Conservation (phyloP, 805 yeast species). For the Hemisphaericaspora nanyangensis region DNA sequence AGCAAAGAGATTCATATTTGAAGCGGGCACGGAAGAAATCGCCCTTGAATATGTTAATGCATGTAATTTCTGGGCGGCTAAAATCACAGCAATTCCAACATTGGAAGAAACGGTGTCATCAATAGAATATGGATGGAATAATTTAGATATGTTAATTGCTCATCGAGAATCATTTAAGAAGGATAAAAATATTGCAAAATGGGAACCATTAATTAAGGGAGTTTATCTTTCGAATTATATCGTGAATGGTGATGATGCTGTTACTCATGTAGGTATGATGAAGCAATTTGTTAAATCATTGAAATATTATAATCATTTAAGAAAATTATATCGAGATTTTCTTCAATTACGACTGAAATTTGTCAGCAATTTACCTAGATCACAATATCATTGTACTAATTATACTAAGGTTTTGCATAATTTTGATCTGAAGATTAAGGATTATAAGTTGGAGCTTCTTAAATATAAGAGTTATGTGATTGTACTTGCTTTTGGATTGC, state of each 20-base stretch:
- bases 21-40: slow-evolving; percentile 61
- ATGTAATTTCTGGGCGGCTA: slow-evolving; percentile 88
- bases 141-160: slow-evolving; percentile 28
- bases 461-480: slow-evolving; percentile 44
- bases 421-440: slow-evolving; percentile 37
- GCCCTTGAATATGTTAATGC: slow-evolving; percentile 71
- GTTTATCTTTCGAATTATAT: slow-evolving; percentile 36
- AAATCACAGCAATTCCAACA: slow-evolving; percentile 76
- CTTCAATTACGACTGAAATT: slow-evolving; percentile 26
- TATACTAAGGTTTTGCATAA: slow-evolving; percentile 34
- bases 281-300: slow-evolving; percentile 40
- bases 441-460: slow-evolving; percentile 41
- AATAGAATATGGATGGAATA: slow-evolving; percentile 80
- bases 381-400: slow-evolving; percentile 25
- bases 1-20: slow-evolving; percentile 50
- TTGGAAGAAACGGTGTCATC: slow-evolving; percentile 66
- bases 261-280: slow-evolving; percentile 38
- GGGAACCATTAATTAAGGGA: slow-evolving; percentile 42
- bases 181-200: slow-evolving; percentile 33
- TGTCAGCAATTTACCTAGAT: slow-evolving; percentile 24
- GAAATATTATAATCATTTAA: slow-evolving; percentile 38
- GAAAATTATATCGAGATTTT: slow-evolving; percentile 30
- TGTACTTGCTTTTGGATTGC: slow-evolving; percentile 45
- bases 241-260: slow-evolving; percentile 17
- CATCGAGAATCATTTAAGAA: slow-evolving; percentile 27